These are phyloP conservation scores for Rhododendron vialii DNA, from an alignment of 148 eudicot species.

Conservation along the genomic window DNA sequence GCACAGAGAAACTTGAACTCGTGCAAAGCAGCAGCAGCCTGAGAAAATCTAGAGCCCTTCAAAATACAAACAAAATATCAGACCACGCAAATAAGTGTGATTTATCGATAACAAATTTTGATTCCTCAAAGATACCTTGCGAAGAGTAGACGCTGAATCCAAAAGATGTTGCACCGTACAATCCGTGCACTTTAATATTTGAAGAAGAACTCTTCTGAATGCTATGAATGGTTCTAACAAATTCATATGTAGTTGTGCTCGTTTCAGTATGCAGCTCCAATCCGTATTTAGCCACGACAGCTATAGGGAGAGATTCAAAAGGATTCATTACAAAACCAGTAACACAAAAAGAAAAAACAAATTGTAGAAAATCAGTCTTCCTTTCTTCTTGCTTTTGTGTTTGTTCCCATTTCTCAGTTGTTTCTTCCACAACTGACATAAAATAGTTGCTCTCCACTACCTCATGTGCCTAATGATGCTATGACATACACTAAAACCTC, in stretches of 20 bases:
- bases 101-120: neutral
- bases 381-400: neutral
- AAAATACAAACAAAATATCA: slow-evolving; percentile 14
- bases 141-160: slow-evolving; percentile 78
- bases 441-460: neutral
- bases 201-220: slow-evolving; percentile 79
- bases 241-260: slow-evolving; percentile 78
- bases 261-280: slow-evolving; percentile 65
- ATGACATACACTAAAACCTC: neutral
- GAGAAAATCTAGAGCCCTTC: slow-evolving; percentile 85
- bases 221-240: slow-evolving; percentile 90
- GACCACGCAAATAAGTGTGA: neutral
- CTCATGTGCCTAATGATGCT: neutral
- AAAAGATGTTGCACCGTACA: slow-evolving; percentile 69
- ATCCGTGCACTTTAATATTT: slow-evolving; percentile 60
- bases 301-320: slow-evolving; percentile 32
- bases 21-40: slow-evolving; percentile 90
- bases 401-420: neutral
- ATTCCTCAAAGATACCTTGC: slow-evolving; percentile 53
- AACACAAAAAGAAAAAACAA: neutral
- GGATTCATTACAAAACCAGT: neutral
- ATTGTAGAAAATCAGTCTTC: neutral
- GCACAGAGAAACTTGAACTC: slow-evolving; percentile 66
- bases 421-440: neutral
- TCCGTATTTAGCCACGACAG: slow-evolving; percentile 56